Evolutionary conservation across 2,329 filamentous ascomycete genomes (phyloP).

Genomic region (Colletotrichum chrysophilum): DNA sequence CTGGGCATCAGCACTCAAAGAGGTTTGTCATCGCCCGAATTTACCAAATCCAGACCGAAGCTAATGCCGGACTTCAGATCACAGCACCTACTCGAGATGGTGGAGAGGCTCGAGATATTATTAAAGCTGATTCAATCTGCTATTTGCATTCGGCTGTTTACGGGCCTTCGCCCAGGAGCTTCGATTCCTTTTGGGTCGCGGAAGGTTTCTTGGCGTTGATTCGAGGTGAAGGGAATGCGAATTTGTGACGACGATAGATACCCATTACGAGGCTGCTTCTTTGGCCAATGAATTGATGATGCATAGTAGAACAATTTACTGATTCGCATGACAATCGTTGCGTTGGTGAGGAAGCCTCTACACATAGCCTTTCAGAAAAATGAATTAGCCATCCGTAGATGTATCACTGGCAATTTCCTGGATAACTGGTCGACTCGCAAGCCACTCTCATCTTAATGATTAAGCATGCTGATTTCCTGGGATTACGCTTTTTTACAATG

Average conservation of each 20-base stretch:
- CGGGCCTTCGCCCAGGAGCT: background rate
- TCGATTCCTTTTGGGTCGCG: background rate
- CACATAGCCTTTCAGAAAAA: accelerated
- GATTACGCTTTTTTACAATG: background rate
- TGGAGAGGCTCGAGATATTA: background rate
- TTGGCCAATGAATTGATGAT: background rate
- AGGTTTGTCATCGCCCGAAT: slow-evolving; percentile 50
- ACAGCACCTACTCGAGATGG: slow-evolving; percentile 14
- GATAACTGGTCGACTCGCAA: no score
- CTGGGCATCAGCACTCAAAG: slow-evolving; percentile 60
- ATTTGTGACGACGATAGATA: background rate
- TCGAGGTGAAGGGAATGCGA: background rate
- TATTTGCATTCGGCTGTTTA: background rate
- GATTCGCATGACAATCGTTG: background rate
- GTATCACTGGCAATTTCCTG: background rate
- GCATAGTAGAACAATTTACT: background rate
- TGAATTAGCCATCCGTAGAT: background rate
- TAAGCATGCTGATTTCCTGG: no score
- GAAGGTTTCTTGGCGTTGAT: background rate
- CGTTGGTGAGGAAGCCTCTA: background rate
- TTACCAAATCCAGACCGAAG: no score
- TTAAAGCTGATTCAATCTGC: background rate
- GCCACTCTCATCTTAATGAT: no score
- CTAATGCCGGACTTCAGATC: no score
- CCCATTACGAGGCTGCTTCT: background rate